Evolutionary conservation across 1,284 basidiomycete genomes (phyloP).

Genomic region (Melampsora allii-populina): DNA sequence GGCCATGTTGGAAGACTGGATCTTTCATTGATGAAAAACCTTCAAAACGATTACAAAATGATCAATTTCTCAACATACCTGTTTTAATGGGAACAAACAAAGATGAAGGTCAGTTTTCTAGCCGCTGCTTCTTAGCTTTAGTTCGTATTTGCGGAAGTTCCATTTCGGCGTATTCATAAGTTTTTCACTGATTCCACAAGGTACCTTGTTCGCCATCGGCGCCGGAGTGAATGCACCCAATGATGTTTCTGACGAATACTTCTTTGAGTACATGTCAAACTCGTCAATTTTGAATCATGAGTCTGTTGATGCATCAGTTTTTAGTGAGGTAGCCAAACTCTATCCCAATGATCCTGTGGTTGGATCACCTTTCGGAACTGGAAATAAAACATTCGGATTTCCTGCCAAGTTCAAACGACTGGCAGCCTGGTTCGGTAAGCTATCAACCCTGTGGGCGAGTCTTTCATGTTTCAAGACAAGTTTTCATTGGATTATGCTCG

Average conservation of each 20-base stretch:
- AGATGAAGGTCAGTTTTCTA: constrained; percentile 25
- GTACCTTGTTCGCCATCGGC: constrained; percentile 8
- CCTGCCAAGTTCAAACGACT: constrained; percentile 28
- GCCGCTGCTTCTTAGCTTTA: not conserved
- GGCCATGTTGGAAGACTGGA: constrained; percentile 30
- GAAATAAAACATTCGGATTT: constrained; percentile 33
- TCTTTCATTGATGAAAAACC: constrained; percentile 19
- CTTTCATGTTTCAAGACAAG: not conserved
- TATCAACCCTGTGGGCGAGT: not conserved
- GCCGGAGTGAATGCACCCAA: not conserved
- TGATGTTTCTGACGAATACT: constrained; percentile 8
- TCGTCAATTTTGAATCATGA: constrained; percentile 18
- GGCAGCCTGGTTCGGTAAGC: constrained; percentile 35
- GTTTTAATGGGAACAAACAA: constrained; percentile 30
- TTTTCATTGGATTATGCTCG: not conserved
- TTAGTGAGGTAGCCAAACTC: constrained; percentile 28
- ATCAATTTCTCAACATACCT: constrained; percentile 19
- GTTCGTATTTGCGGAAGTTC: not conserved
- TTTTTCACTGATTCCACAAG: not conserved
- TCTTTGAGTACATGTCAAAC: constrained; percentile 30
- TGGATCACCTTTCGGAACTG: constrained; percentile 47
- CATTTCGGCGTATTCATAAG: not conserved
- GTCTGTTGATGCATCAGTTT: constrained; percentile 15
- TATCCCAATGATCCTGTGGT: constrained; percentile 45
- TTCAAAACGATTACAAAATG: constrained; percentile 8